Base-by-base conservation (phyloP, 1,139 yeast genomes). In the Suhomyces taliae region DNA sequence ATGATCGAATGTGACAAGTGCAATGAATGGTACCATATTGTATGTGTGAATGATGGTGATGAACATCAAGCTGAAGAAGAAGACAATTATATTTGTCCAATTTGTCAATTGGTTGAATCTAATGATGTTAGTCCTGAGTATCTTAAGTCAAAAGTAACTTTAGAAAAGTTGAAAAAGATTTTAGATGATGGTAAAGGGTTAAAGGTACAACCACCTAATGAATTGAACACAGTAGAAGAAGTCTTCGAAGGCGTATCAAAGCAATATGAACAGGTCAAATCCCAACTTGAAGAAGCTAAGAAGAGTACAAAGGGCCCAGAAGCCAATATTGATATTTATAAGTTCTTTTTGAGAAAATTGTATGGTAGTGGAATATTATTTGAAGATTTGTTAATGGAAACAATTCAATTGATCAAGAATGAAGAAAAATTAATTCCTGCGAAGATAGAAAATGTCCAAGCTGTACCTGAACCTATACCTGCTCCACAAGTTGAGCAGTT, bases 1-100 rank as follows among this genome's bases (percentile, higher is more conserved):
- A 87, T 89, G 95, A 79, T 87, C 41, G 89, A 84, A 55, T 90
- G 96, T 66, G 95, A 86, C 52, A 64, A 64, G 29, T 89, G 96
- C 63, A 77, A 80, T 44, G 95, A 88, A 59, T 87, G 95, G 95
- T 89, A 82, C 61, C 96, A 89, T 61, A 78, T 79, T 43, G 72
- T 70, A 34, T 90, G 96, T 65, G 72, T 89, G 37, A 76, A 76
- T 68, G 55, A 74, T 63, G 40, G 38, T 8, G 43, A 66, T 61
- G 49, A 65, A 60, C 58, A 58, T 24, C 61, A 57, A 29, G 52
- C 54, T 3, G 70, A 72, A 7, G 63, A 58, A 27, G 78, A 71
- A 19, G 76, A 72, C 8, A 82, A 55, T 26, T 76, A 82, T 59
- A 63, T 74, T 2, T 90, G 97, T 68, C 88, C 93, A 0, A 64